Evolutionary conservation across 2,329 filamentous ascomycete genomes (phyloP), one percentile per base, ranked within the genome.

Genomic region (Helotiales sp.): DNA sequence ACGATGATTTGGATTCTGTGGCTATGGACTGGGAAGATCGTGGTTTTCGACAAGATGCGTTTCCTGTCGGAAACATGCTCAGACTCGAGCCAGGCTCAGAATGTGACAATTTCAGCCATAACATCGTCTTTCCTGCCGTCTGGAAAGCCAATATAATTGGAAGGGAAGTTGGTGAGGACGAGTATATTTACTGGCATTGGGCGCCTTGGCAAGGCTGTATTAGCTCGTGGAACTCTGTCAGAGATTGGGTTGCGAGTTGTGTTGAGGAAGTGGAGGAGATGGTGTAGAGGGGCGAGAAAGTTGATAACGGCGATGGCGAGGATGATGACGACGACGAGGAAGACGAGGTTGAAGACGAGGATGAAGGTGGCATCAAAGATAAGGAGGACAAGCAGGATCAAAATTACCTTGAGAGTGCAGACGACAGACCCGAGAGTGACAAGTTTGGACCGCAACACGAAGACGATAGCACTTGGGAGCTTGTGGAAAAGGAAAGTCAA

Each of bases 221-320:
- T 17, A 33, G 24, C 33, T 31, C 15, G 15, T 63, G 55, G 33
- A 29, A 51, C 19, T 52, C 42, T 19, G 31, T 54, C 2, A 34
- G 52, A 50, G 52, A 54, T 30, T 61, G 29, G 9, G 57, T 61
- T 15, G 59, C 54, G 12, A 34, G 33, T 27, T 36, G 54, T 6
- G 59, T 61, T 2, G 53, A 59, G 30, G 48, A 57, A 6, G 57
- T 61, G 19, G 59, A 61, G 34, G 44, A 15, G 2, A 54, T 54
- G 42, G 44, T 49, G 8, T 44, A 55, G n/a, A 55, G 22, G 15
- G 44, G 31, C 10, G 25, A 50, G 29, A 42, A 44, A 27, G 33
- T 33, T 2, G 46, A 51, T 22, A n/a, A 55, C 40, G 36, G 13
- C n/a, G 24, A 51, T 34, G 13, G 17, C 9, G 27, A 25, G 2